These are phyloP conservation scores for Themeda triandra DNA, from an alignment of 176 grass and related monocot species.

Conservation along the genomic window DNA sequence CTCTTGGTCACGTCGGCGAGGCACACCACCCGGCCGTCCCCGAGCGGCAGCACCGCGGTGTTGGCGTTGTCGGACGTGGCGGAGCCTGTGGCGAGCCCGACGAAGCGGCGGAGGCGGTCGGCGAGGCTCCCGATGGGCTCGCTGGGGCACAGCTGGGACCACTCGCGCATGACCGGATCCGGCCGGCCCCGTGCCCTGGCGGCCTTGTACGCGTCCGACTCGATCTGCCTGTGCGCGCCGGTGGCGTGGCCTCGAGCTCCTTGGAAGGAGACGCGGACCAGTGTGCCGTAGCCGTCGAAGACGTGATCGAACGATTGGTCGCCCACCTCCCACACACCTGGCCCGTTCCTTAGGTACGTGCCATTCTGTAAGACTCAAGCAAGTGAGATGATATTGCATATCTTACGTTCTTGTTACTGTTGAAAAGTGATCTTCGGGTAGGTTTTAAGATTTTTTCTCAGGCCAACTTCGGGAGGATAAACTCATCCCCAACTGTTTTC, in stretches of 20 bases:
- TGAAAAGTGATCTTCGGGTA: no score
- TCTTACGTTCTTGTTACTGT: no score
- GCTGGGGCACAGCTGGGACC: slow-evolving; percentile 41
- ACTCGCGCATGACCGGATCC: slow-evolving; percentile 44
- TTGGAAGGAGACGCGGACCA: slow-evolving; percentile 50
- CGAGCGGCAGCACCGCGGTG: slow-evolving; percentile 41
- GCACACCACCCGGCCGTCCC: slow-evolving; percentile 58
- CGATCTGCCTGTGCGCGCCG: slow-evolving; percentile 54
- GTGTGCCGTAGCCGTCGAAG: slow-evolving; percentile 73
- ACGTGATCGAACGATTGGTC: slow-evolving; percentile 52
- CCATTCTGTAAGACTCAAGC: no score
- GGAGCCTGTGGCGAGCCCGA: slow-evolving; percentile 23
- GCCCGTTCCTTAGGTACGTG: slow-evolving; percentile 64
- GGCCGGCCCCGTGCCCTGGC: not conserved
- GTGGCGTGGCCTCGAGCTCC: slow-evolving; percentile 3
- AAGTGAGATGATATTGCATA: no score
- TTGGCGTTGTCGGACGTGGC: slow-evolving; percentile 62
- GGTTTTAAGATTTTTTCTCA: no score
- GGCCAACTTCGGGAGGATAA: no score
- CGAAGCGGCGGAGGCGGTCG: not conserved
- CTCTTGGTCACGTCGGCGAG: slow-evolving; percentile 48
- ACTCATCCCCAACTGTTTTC: no score
- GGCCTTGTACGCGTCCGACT: slow-evolving; percentile 51
- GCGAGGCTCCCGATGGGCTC: slow-evolving; percentile 19
- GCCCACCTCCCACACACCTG: slow-evolving; percentile 59